Evolutionary conservation across 2,329 filamentous ascomycete genomes (phyloP).

Genomic region (Aspergillus amoenus): DNA sequence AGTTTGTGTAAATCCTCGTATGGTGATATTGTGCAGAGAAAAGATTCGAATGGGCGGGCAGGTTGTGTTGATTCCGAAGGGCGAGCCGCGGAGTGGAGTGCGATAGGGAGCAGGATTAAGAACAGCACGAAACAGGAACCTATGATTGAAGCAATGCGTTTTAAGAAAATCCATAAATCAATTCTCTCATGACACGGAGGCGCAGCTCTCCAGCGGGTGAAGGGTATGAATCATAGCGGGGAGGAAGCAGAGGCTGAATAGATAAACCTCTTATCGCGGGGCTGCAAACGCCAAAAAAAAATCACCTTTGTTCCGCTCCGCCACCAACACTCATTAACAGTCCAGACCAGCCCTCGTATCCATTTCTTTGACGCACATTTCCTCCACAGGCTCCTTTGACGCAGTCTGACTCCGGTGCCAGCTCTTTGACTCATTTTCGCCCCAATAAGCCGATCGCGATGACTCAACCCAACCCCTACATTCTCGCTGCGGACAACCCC

Average conservation of each 20-base stretch:
- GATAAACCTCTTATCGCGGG: constrained; percentile 19
- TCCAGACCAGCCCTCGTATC: background rate
- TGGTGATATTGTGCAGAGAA: background rate
- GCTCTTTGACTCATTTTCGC: constrained; percentile 11
- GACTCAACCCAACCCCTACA: constrained; percentile 60
- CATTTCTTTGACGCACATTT: background rate
- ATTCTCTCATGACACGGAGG: background rate
- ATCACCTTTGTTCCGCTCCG: constrained; percentile 7
- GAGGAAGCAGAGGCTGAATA: background rate
- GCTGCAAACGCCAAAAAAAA: constrained; percentile 9
- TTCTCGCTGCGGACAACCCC: constrained; percentile 80
- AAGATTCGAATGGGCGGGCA: background rate
- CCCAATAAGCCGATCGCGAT: constrained; percentile 22
- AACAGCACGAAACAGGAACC: background rate
- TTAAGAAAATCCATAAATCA: background rate
- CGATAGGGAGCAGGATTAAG: background rate
- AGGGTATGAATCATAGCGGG: constrained; percentile 11
- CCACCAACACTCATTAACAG: constrained; percentile 6
- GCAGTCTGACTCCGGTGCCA: background rate
- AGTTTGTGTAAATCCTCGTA: background rate
- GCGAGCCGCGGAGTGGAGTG: background rate
- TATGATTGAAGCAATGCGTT: background rate
- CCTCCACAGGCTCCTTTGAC: background rate
- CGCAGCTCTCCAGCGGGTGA: constrained; percentile 5
- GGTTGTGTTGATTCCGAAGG: background rate